These are phyloP conservation scores for Butyriboletus loyo DNA, from an alignment of 768 basidiomycete species.

Conservation along the genomic window DNA sequence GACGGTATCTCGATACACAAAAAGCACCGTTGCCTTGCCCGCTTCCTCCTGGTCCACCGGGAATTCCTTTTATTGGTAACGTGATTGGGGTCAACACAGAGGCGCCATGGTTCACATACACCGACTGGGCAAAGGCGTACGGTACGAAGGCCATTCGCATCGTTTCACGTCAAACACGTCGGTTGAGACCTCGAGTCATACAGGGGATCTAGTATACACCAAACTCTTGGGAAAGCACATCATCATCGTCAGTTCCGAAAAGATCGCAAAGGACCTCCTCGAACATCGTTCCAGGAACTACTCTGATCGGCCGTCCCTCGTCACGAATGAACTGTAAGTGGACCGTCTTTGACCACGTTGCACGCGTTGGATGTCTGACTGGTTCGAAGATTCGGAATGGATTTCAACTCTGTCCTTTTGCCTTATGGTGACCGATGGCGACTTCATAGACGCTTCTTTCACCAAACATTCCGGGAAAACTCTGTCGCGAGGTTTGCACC, in stretches of 20 bases:
- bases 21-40: not conserved
- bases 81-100: constrained; percentile 31
- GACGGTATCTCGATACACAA: not conserved
- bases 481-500: constrained; percentile 23
- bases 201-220: constrained; percentile 46
- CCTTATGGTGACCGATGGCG: constrained; percentile 33
- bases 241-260: constrained; percentile 43
- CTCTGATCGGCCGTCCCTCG: constrained; percentile 44
- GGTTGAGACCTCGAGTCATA: not conserved
- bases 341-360: not conserved
- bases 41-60: constrained; percentile 36
- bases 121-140: constrained; percentile 36
- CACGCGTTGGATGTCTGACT: not conserved
- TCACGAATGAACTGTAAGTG: constrained; percentile 14
- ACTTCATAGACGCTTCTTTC: constrained; percentile 25
- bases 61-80: constrained; percentile 38
- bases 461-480: constrained; percentile 16
- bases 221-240: constrained; percentile 43
- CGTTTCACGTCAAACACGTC: not conserved
- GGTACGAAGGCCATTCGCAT: constrained; percentile 13
- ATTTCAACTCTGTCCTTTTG: constrained; percentile 17
- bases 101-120: constrained; percentile 35
- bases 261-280: constrained; percentile 43
- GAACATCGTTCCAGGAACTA: constrained; percentile 45
- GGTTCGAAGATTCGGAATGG: constrained; percentile 8